Evolutionary conservation across 2,329 filamentous ascomycete genomes (phyloP).

Genomic region (Trichophyton benhamiae): DNA sequence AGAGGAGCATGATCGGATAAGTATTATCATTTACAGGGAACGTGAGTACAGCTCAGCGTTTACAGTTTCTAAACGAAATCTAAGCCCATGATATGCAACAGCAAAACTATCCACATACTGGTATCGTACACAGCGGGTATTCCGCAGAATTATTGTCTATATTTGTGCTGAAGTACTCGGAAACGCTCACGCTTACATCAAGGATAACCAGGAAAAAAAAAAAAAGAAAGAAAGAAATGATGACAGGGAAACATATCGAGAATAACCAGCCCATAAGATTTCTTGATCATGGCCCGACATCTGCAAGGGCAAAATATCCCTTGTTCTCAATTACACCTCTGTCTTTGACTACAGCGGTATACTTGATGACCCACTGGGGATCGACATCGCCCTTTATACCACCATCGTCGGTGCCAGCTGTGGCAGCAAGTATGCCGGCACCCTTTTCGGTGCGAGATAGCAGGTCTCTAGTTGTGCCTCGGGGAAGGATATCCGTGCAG

Average conservation of each 20-base stretch:
- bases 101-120: background rate
- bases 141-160: background rate
- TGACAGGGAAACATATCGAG: background rate
- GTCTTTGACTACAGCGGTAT: conserved; percentile 88
- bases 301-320: conserved; percentile 85
- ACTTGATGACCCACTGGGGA: conserved; percentile 93
- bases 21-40: background rate
- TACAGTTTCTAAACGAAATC: background rate
- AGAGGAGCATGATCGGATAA: conserved; percentile 92
- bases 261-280: background rate
- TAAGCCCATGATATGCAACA: background rate
- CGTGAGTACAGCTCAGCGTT: background rate
- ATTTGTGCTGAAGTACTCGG: background rate
- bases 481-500: conserved; percentile 79
- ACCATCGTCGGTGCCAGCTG: conserved; percentile 36
- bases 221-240: no score
- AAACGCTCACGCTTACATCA: background rate
- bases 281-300: conserved; percentile 42
- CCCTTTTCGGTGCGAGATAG: conserved; percentile 60
- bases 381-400: conserved; percentile 65
- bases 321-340: conserved; percentile 96
- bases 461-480: conserved; percentile 72
- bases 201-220: background rate
- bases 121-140: background rate
- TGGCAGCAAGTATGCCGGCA: conserved; percentile 60